phyloP scores from a whole-genome alignment of 1,284 basidiomycete genomes.

The Rhodofomes roseus region DNA sequence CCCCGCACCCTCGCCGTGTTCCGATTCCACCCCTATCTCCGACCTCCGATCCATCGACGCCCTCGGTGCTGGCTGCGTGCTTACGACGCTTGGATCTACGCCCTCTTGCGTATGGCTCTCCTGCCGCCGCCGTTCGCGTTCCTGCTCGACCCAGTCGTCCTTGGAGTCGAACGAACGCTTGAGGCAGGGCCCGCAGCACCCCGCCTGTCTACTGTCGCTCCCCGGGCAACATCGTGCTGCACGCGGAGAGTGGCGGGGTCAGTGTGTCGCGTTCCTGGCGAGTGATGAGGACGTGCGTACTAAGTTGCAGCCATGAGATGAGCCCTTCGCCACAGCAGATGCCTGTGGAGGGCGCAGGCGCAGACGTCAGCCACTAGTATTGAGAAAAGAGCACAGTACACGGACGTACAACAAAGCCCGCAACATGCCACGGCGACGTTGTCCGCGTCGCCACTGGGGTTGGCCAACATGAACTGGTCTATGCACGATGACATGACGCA shows the following conservation, averaged over 20 bases:
- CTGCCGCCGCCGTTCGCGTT: neutral
- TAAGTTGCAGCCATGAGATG: neutral
- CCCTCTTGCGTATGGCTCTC: neutral
- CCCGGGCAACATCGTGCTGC: neutral
- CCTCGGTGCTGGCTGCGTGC: neutral
- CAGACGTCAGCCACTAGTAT: no score
- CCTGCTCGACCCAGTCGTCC: neutral
- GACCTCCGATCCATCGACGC: neutral
- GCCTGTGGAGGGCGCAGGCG: no score
- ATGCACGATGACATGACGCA: no score
- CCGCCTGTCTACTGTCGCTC: neutral
- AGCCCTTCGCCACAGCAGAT: neutral
- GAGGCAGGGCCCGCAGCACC: conserved; percentile 2
- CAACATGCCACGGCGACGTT: neutral
- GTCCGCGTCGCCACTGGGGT: no score
- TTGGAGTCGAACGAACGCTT: conserved; percentile 3
- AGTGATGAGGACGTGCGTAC: neutral
- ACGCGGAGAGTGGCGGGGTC: neutral
- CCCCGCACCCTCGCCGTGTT: no score
- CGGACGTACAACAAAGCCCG: neutral
- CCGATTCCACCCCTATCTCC: no score
- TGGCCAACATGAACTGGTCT: no score
- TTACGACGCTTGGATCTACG: neutral
- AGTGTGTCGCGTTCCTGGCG: neutral
- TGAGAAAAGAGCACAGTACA: no score